Percentiles rank a stretch among this genome's conserved stretches.
Evolutionary conservation across 768 basidiomycete genomes (phyloP).

Genomic region (Piloderma croceum): DNA sequence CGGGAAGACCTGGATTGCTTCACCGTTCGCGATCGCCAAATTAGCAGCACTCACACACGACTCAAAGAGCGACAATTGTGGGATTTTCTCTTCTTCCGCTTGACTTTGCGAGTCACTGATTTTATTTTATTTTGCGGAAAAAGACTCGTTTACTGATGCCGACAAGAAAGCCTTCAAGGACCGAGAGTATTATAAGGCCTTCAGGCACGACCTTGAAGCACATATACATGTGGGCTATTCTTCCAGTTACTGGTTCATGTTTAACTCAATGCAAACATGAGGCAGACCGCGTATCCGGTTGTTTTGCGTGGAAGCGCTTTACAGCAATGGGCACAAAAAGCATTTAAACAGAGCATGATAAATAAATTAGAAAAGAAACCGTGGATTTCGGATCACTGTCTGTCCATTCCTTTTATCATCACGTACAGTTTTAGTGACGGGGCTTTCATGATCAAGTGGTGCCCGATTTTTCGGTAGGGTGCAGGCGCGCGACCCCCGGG

Average conservation of each 20-base stretch:
- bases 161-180: conserved; percentile 48
- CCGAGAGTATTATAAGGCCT: conserved; percentile 40
- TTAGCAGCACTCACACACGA: conserved; percentile 36
- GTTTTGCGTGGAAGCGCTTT: conserved; percentile 37
- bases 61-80: too few relatives aligned
- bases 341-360: conserved; percentile 42
- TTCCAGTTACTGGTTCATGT: background rate
- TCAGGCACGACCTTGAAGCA: conserved; percentile 43
- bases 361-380: conserved; percentile 50
- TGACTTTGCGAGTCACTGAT: background rate
- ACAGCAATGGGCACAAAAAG: conserved; percentile 29
- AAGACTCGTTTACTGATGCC: conserved; percentile 46
- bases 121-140: background rate
- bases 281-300: conserved; percentile 34
- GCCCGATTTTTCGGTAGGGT: conserved; percentile 53
- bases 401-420: background rate
- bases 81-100: too few relatives aligned
- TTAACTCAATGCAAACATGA: conserved; percentile 3
- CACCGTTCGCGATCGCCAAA: conserved; percentile 37
- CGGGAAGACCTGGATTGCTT: conserved; percentile 53
- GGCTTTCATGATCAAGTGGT: conserved; percentile 35
- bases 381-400: conserved; percentile 51
- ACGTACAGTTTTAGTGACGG: background rate
- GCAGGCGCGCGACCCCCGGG: conserved; percentile 62
- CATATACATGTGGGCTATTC: conserved; percentile 41